A percentile compares a stretch with the other conserved stretches of the same genome.
These are phyloP conservation scores for Pterulicium gracile DNA, from an alignment of 1,284 basidiomycete species.

Conservation along the genomic window DNA sequence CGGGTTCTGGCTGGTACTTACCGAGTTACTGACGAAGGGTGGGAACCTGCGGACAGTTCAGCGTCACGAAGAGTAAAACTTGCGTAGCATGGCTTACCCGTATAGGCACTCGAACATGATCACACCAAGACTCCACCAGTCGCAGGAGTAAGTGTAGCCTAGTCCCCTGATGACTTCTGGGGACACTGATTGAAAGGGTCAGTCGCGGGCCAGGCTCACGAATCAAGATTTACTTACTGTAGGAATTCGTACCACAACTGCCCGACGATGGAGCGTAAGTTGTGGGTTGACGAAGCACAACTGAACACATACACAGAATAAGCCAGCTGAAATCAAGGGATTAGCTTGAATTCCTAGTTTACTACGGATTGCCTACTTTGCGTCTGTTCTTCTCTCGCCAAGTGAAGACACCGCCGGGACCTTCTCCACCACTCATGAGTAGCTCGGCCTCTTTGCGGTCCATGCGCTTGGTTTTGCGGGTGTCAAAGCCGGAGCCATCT, in stretches of 20 bases:
- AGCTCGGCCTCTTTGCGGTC: slow-evolving; percentile 69
- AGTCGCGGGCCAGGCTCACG: slow-evolving; percentile 8
- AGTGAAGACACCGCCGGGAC: slow-evolving; percentile 75
- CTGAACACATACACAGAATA: slow-evolving; percentile 86
- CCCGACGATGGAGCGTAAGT: slow-evolving; percentile 13
- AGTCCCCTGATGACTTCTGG: slow-evolving; percentile 91
- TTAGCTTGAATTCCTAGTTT: slow-evolving; percentile 7
- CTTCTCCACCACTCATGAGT: slow-evolving; percentile 70
- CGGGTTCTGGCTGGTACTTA: slow-evolving; percentile 24
- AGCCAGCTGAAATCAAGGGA: slow-evolving; percentile 57
- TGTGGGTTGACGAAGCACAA: too few relatives aligned
- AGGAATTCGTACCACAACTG: slow-evolving; percentile 83
- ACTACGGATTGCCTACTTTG: slow-evolving; percentile 40
- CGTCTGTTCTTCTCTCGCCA: slow-evolving; percentile 91
- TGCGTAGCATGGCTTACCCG: slow-evolving; percentile 63
- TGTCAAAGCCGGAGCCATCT: slow-evolving; percentile 58
- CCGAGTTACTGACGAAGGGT: slow-evolving; percentile 87
- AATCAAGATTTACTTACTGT: slow-evolving; percentile 79
- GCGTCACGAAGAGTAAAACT: slow-evolving; percentile 10
- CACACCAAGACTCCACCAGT: slow-evolving; percentile 97
- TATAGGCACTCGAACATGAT: slow-evolving; percentile 89
- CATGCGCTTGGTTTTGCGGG: slow-evolving; percentile 61
- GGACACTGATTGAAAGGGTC: slow-evolving; percentile 52
- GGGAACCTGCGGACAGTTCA: slow-evolving; percentile 56
- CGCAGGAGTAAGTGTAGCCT: slow-evolving; percentile 90